Evolutionary conservation across 1,139 yeast genomes (phyloP), one percentile per base, ranked within the genome.

Genomic region (Yamadazyma sp.): DNA sequence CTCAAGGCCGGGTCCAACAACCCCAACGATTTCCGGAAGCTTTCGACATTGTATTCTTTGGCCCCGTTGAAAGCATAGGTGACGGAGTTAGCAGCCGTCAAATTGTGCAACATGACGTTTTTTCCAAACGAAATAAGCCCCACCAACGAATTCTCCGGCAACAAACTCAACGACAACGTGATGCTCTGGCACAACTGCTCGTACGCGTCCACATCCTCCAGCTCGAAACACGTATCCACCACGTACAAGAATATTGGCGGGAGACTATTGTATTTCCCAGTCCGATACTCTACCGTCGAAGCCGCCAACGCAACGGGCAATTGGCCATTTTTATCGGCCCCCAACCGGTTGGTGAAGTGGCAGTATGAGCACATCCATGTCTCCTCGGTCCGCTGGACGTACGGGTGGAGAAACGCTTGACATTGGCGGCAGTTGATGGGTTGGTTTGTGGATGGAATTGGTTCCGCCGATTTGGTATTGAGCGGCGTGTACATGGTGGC

Each of bases 281-380:
- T 64, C 8, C 69, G 53, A 52, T 82, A 85, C 54, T 85, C 92
- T 14, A 82, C 68, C 1, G 89, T 58, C 42, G 37, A 51, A 44
- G 35, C 38, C 30, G 36, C 39, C 35, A 44, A 42, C 0, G 54
- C 54, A 3, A 42, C 35, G 14, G 49, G 45, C 6, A 39, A 24
- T 25, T 40, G 31, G 6, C 52, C 52, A 13, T 33, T 20, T 8
- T 39, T 42, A 30, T 49, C 53, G 16, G 40, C 39, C 1, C 49
- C 45, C 7, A 82, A 53, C 26, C 76, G 64, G 55, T 82, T 83
- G 29, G 79, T 64, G 34, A 71, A 64, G 13, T 67, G 64, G 62
- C 92, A 84, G 39, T 82, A 63, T 16, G 79, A 78, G 58, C 92
- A 85, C 2, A 71, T 59, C 92, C 92, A 85, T 2, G 67, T 55